Conservation (phyloP, 2,329 filamentous ascomycete genomes). For the Phyllachora maydis region DNA sequence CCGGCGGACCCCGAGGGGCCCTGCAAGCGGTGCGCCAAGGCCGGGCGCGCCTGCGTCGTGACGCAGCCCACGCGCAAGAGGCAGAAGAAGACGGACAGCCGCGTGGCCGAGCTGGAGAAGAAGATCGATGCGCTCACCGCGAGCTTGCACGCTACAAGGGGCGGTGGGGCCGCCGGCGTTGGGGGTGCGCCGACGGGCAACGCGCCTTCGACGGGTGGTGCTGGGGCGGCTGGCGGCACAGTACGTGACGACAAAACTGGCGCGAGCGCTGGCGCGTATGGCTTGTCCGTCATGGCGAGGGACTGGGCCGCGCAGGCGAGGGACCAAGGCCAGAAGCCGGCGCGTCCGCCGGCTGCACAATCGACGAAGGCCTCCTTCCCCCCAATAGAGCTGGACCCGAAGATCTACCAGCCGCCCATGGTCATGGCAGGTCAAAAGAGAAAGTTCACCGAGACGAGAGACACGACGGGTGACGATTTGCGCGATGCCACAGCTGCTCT, state of each 20-base stretch:
- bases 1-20: slow-evolving; percentile 36
- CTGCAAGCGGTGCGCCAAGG: slow-evolving; percentile 62
- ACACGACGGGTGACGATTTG: slow-evolving; percentile 2
- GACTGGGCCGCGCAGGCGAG: background rate
- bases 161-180: slow-evolving; percentile 1
- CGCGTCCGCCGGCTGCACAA: no score
- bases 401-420: slow-evolving; percentile 6
- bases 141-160: slow-evolving; percentile 39
- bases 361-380: background rate
- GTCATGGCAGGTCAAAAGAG: slow-evolving; percentile 17
- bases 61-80: slow-evolving; percentile 58
- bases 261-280: no score
- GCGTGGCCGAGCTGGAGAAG: slow-evolving; percentile 77
- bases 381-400: slow-evolving; percentile 1
- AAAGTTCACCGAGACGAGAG: slow-evolving; percentile 12
- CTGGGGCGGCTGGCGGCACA: background rate
- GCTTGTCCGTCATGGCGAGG: background rate
- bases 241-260: no score
- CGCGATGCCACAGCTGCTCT: slow-evolving; percentile 4
- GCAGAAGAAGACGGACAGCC: slow-evolving; percentile 79
- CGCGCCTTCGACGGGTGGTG: background rate
- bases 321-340: slow-evolving; percentile 1
- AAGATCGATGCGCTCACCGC: slow-evolving; percentile 82
- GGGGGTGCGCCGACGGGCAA: background rate
- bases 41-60: slow-evolving; percentile 55